A percentile compares a stretch with the other conserved stretches of the same genome.
Conservation (phyloP, 768 basidiomycete genomes). For the Chiua virens region DNA sequence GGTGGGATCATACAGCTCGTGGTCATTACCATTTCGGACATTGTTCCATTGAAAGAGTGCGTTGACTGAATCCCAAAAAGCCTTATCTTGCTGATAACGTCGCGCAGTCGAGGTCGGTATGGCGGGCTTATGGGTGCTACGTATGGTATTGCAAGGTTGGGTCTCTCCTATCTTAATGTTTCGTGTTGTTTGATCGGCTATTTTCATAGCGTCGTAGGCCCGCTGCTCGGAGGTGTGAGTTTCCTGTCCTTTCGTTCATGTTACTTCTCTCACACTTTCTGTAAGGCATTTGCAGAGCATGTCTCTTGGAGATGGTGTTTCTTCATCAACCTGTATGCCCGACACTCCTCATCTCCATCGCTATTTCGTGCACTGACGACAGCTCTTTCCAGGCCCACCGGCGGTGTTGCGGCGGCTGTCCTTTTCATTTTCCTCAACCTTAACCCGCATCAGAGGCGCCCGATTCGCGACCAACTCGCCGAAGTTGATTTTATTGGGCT, state of each 20-base stretch:
- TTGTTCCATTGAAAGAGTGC: slow-evolving; percentile 75
- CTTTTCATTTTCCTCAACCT: slow-evolving; percentile 77
- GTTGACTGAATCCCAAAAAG: slow-evolving; percentile 17
- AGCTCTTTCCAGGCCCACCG: slow-evolving; percentile 57
- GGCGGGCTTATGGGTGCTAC: slow-evolving; percentile 72
- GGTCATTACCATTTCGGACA: slow-evolving; percentile 78
- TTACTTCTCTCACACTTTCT: not conserved
- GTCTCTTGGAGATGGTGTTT: slow-evolving; percentile 86
- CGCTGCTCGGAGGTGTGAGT: slow-evolving; percentile 75
- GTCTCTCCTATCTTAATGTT: not conserved
- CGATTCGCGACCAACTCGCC: slow-evolving; percentile 54
- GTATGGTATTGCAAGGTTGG: slow-evolving; percentile 63
- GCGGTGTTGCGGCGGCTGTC: slow-evolving; percentile 58
- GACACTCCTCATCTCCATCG: not conserved
- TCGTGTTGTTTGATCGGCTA: not conserved
- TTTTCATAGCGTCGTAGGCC: slow-evolving; percentile 59
- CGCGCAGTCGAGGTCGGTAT: slow-evolving; percentile 68
- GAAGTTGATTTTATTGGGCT: slow-evolving; percentile 78
- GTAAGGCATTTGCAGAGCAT: slow-evolving; percentile 69
- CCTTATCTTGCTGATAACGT: not conserved
- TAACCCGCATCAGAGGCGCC: slow-evolving; percentile 66
- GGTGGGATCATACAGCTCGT: slow-evolving; percentile 76
- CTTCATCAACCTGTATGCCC: slow-evolving; percentile 71
- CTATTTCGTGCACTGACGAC: not conserved
- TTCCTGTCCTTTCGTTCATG: not conserved